Evolutionary conservation across 2,329 filamentous ascomycete genomes (phyloP).

Genomic region (Aspergillus japonicus): DNA sequence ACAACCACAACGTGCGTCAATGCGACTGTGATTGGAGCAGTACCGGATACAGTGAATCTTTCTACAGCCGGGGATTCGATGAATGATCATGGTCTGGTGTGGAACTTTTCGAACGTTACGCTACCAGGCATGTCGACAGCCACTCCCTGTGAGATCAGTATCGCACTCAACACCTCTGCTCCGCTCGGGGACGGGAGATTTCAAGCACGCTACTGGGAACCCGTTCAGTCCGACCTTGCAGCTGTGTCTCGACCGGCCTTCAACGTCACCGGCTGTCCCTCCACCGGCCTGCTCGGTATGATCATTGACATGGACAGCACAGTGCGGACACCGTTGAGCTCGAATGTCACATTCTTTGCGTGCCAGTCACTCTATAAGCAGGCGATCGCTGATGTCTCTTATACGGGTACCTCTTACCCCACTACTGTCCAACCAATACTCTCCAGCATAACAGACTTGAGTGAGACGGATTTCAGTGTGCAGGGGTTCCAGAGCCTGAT

Average conservation of each 20-base stretch:
- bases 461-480: neutral
- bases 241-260: neutral
- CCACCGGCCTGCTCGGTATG: neutral
- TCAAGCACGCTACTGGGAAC: conserved; percentile 12
- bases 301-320: neutral
- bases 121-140: neutral
- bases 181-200: neutral
- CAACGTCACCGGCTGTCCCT: neutral
- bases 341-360: neutral
- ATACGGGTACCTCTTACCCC: neutral
- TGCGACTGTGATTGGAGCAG: neutral
- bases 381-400: conserved; percentile 3
- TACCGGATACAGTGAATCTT: neutral
- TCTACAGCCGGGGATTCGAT: neutral
- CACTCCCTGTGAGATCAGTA: neutral
- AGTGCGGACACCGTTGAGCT: neutral
- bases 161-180: neutral
- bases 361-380: conserved; percentile 7
- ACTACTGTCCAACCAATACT: neutral
- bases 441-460: neutral
- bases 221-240: neutral
- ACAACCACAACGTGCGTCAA: conserved; percentile 12
- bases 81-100: neutral
- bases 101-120: neutral
- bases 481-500: conserved; percentile 1